These are phyloP conservation scores for Syzygium syzygioides DNA, from an alignment of 441 rosid species.

Conservation along the genomic window DNA sequence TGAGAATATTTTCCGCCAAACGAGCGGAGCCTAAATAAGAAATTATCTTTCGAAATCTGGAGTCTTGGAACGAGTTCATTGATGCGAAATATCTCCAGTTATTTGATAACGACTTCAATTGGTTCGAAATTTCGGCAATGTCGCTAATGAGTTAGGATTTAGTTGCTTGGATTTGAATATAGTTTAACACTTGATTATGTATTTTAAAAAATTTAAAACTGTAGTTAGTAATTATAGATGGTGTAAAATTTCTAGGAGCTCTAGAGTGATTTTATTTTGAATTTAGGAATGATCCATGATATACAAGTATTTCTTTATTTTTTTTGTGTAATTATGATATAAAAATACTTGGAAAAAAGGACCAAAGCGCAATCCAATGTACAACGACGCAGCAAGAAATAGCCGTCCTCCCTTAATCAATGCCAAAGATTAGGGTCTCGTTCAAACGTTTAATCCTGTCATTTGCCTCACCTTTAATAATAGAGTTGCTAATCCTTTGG, in stretches of 20 bases:
- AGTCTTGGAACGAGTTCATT: neutral
- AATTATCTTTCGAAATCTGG: neutral
- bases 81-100: no score
- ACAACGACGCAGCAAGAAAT: neutral
- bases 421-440: neutral
- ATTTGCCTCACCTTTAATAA: neutral
- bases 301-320: no score
- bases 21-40: no score
- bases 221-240: neutral
- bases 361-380: no score
- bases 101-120: no score
- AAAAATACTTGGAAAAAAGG: no score
- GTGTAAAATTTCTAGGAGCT: no score
- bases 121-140: no score
- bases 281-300: neutral
- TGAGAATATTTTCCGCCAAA: no score
- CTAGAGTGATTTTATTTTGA: neutral
- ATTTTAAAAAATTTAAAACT: no score
- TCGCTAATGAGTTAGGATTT: neutral
- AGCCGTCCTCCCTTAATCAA: rapidly evolving
- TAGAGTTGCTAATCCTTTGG: neutral
- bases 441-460: neutral
- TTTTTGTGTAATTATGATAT: no score
- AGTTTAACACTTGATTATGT: neutral
- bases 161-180: neutral